phyloP scores from a whole-genome alignment of 2,329 filamentous ascomycete genomes.

The Aureobasidium sp. region DNA sequence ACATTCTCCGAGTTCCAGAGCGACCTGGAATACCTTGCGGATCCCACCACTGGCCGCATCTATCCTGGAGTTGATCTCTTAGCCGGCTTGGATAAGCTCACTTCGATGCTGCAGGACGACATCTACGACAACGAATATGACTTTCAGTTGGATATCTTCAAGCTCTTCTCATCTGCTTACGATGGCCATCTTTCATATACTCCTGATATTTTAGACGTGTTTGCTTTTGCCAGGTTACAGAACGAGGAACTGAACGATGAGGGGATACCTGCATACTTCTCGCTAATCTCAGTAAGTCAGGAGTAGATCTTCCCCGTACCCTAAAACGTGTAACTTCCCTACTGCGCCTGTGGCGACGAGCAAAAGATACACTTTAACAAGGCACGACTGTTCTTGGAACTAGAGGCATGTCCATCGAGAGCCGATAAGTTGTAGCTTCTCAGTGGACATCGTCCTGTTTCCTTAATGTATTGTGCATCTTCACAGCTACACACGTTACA shows the following conservation, averaged over 20 bases:
- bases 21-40: conserved; percentile 30
- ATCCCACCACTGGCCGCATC: conserved; percentile 25
- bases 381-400: no score
- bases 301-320: no score
- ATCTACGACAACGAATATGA: conserved; percentile 33
- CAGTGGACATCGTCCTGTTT: no score
- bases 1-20: conserved; percentile 31
- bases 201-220: conserved; percentile 29
- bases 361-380: no score
- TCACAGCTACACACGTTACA: no score
- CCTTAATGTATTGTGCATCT: no score
- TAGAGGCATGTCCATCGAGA: no score
- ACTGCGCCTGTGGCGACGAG: no score
- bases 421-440: no score
- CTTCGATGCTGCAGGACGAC: conserved; percentile 22
- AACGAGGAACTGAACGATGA: background rate
- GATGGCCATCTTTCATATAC: conserved; percentile 34
- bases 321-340: no score
- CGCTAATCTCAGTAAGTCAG: background rate
- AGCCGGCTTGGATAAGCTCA: conserved; percentile 28
- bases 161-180: conserved; percentile 28
- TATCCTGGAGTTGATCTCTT: conserved; percentile 32
- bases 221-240: conserved; percentile 25
- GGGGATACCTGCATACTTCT: background rate
- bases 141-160: conserved; percentile 29